Base-by-base conservation (phyloP, 257 asterid species). In the Coffea canephora region DNA sequence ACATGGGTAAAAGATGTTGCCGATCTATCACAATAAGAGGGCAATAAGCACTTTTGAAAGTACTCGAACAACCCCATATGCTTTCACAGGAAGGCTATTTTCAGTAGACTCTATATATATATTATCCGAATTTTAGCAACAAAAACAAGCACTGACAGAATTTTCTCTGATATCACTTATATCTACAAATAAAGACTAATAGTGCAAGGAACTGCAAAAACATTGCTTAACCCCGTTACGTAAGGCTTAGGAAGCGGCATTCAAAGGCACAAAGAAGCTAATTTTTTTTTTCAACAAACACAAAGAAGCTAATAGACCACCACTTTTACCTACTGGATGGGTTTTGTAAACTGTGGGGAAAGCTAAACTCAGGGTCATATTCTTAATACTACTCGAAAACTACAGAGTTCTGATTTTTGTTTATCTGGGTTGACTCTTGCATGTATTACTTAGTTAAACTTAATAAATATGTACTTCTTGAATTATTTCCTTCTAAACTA, bases 1-100 rank as follows among this genome's bases (percentile, higher is more conserved):
- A 82, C 97, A 94, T 4, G 97, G 97, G 84, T 96, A 96, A 83
- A 94, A 96, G 62, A 81, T 87, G 71, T 78, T 85, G 72, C 99
- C 97, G 74, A 96, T 94, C 99, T 94, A 82, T 76, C 81, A 85
- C 64, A 86, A 76, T 43, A 76, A 75, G 25, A 39, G 68, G 54
- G 48, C 69, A 27, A 69, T 15, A 78, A 13, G 5, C 57, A 45
- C 27, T 25, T 78, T 34, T 50, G 31, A 39, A 36, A 45, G 52
- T 75, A 23, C 23, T 36, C 18, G 39, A 57, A 15, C 23, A 36
- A 45, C 83, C 36, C 41, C 25, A 23, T 3, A 45, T 36, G 66
- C 39, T 50, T 67, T 67, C 74, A 25, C 25, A 5, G 54, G 31
- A 57, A 77, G 41, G 75, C 52, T 34, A 27, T 52, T 62, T 50